Percentiles rank a stretch among this genome's conserved stretches.
These are phyloP conservation scores for Diacronema lutheri DNA, from an alignment of 78 protist genomes.

Conservation along the genomic window DNA sequence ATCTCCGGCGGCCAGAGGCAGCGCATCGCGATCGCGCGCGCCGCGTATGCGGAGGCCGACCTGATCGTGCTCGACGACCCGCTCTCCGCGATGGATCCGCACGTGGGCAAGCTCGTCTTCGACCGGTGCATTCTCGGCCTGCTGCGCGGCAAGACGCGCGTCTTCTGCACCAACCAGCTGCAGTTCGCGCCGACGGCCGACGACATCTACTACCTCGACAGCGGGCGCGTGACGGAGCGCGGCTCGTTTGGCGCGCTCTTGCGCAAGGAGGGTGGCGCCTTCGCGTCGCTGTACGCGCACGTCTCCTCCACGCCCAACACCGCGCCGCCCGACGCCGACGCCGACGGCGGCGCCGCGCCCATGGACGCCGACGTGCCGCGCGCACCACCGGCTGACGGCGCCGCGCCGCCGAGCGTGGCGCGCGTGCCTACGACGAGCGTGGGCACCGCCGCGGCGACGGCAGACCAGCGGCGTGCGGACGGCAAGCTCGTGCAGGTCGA, in stretches of 20 bases:
- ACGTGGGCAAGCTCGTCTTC: slow-evolving; percentile 42
- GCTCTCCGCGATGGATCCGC: slow-evolving; percentile 62
- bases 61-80: slow-evolving; percentile 59
- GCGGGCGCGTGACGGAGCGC: not conserved
- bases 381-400: too few relatives aligned
- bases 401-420: too few relatives aligned
- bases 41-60: slow-evolving; percentile 64
- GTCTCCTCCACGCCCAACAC: too few relatives aligned
- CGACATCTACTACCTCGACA: slow-evolving; percentile 11
- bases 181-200: slow-evolving; percentile 29
- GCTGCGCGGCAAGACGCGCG: slow-evolving; percentile 35
- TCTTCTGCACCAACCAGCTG: slow-evolving; percentile 71
- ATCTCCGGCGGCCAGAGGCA: slow-evolving; percentile 77
- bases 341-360: too few relatives aligned
- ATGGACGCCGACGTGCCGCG: too few relatives aligned
- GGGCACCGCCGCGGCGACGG: too few relatives aligned
- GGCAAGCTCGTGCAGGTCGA: not conserved
- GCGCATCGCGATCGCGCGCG: slow-evolving; percentile 86
- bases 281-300: too few relatives aligned
- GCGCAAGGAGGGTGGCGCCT: not conserved
- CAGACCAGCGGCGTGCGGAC: too few relatives aligned
- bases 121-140: not conserved
- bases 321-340: too few relatives aligned
- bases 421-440: too few relatives aligned
- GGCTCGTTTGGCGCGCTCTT: slow-evolving; percentile 21